Base-by-base conservation (phyloP, 2,329 filamentous ascomycete species). In the Xenosphaeropsis pyriputrescens region DNA sequence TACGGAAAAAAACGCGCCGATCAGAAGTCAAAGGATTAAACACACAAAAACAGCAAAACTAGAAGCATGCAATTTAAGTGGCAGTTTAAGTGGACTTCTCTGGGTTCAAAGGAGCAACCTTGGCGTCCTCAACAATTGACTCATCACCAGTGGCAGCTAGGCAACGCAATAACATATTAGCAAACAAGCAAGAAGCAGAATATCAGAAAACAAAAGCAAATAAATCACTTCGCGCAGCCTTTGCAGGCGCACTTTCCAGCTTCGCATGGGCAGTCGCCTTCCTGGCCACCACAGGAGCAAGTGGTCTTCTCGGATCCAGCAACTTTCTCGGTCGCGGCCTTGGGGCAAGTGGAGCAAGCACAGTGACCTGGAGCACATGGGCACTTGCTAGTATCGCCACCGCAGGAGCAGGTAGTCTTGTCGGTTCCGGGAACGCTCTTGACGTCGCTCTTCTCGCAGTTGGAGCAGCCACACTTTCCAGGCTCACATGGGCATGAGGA, bases 381-480 rank as follows among this genome's bases (percentile, higher is more conserved):
- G 51, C 63, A 65, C 42, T 11, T 30, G 12, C 55, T 44, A 15
- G 49, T 51, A 36, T 53, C 52, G 39, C 57, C 63, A 26, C 49
- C 57, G 47, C 57, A 61, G 35, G 52, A 50, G 42, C 63, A 63
- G 11, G 54, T 55, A 5, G 60, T 59, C 52, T 61, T 63, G 34
- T 58, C 53, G 1, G 54, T 54, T 5, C 47, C 58, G n/a, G 50
- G 42, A 39, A 59, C 52, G 14, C 45, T 48, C 41, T 55, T 55
- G 29, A 56, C 60, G n/a, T 60, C 51, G 41, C 62, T 62, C 57
- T 67, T 68, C 35, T 55, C 58, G 47, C 65, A 68, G 36, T 56
- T 58, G 19, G 51, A 50, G 50, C 64, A 68, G 19, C 61, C 59
- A 46, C 64, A 68, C 47, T 63, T 55, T 38, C 64, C 63, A 29